Conservation (phyloP, 2,329 filamentous ascomycete species). For the Cladorrhinum sp. region DNA sequence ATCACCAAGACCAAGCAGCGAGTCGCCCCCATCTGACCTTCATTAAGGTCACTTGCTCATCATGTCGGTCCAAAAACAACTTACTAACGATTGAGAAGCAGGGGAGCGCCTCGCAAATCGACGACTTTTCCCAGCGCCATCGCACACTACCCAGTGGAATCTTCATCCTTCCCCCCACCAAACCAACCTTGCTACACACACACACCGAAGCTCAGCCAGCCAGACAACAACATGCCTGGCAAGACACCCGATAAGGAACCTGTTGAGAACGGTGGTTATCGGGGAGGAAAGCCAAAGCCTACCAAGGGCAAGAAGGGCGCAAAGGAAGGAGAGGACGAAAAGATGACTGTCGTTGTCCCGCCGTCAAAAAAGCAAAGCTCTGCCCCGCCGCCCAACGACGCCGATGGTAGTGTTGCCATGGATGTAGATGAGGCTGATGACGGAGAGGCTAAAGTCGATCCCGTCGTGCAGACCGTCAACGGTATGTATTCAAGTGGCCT, state of each 20-base stretch:
- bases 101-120: neutral
- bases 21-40: neutral
- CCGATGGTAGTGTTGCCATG: conserved; percentile 71
- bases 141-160: neutral
- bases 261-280: conserved; percentile 62
- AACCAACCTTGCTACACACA: neutral
- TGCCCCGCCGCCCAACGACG: conserved; percentile 54
- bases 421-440: conserved; percentile 53
- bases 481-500: conserved; percentile 43
- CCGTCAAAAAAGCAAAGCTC: conserved; percentile 65
- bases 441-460: conserved; percentile 57
- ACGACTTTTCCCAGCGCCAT: neutral
- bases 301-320: conserved; percentile 58
- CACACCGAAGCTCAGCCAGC: neutral
- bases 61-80: neutral
- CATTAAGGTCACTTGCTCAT: neutral
- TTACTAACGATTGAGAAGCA: neutral
- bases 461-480: conserved; percentile 56
- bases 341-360: conserved; percentile 79
- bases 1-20: too few relatives aligned
- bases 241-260: conserved; percentile 72
- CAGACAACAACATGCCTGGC: conserved; percentile 58
- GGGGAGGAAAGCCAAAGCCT: conserved; percentile 61
- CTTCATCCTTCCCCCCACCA: conserved; percentile 18
- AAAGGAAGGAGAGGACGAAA: conserved; percentile 71